Percentiles rank a stretch among this genome's conserved stretches.
Evolutionary conservation across 2,329 filamentous ascomycete species (phyloP).

Genomic region (Colletotrichum godetiae): DNA sequence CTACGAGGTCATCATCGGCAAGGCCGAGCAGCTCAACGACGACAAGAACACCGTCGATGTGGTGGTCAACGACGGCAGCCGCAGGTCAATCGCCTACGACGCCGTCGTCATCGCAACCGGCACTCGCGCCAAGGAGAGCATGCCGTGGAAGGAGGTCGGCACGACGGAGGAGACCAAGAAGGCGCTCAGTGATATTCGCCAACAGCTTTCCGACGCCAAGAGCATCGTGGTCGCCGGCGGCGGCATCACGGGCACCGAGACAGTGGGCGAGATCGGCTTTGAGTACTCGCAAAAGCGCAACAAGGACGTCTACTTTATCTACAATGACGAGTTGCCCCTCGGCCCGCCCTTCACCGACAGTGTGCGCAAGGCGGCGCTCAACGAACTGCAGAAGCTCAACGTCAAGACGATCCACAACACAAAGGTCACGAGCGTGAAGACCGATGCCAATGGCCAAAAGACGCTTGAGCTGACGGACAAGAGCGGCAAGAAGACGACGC

Average conservation of each 20-base stretch:
- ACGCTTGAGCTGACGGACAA: slow-evolving; percentile 48
- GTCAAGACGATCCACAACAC: slow-evolving; percentile 55
- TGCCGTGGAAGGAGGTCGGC: slow-evolving; percentile 62
- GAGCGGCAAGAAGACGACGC: slow-evolving; percentile 48
- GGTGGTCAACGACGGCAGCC: slow-evolving; percentile 40
- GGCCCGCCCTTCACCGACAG: slow-evolving; percentile 42
- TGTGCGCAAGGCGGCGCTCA: slow-evolving; percentile 52
- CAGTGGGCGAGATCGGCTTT: slow-evolving; percentile 62
- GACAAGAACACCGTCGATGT: slow-evolving; percentile 52
- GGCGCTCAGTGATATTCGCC: slow-evolving; percentile 49
- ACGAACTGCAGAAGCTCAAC: slow-evolving; percentile 55
- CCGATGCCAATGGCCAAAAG: slow-evolving; percentile 40
- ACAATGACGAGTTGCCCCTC: slow-evolving; percentile 53
- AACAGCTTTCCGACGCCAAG: slow-evolving; percentile 53
- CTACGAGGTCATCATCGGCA: slow-evolving; percentile 63
- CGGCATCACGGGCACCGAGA: slow-evolving; percentile 62
- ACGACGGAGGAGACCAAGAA: slow-evolving; percentile 55
- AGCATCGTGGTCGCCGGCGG: slow-evolving; percentile 64
- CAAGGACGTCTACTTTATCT: slow-evolving; percentile 60
- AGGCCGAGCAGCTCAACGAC: slow-evolving; percentile 50
- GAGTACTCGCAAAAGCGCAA: slow-evolving; percentile 54
- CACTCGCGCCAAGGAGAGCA: slow-evolving; percentile 51
- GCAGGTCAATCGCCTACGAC: slow-evolving; percentile 56
- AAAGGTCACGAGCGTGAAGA: slow-evolving; percentile 44
- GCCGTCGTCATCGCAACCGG: slow-evolving; percentile 67